Base-by-base conservation (phyloP, 2,329 filamentous ascomycete species). In the Chaetomiaceae sp. region DNA sequence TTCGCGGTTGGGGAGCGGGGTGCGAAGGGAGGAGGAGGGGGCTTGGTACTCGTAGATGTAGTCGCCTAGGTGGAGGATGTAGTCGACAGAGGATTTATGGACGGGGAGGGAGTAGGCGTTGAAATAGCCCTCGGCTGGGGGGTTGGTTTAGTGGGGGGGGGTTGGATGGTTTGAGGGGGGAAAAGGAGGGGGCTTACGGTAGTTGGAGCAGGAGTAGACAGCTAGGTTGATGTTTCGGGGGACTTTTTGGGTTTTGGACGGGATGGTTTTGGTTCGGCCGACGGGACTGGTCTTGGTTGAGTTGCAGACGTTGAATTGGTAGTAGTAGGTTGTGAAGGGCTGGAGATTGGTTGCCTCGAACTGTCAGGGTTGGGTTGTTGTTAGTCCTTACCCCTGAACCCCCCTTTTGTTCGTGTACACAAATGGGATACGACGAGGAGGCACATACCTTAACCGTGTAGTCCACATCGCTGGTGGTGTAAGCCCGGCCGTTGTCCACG, bases 391-490 rank as follows among this genome's bases (percentile, higher is more conserved):
- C 3, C 4, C 10, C 14, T 13, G 3, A 12, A n/a, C n/a, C n/a
- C n/a, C n/a, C n/a, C n/a, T n/a, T n/a, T n/a, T n/a, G n/a, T n/a
- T n/a, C n/a, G n/a, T n/a, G n/a, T n/a, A n/a, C n/a, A n/a, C n/a
- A n/a, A n/a, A n/a, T n/a, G 5, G 14, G 12, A 31, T 7, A 16
- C 10, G 4, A 35, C 13, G 10, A 4, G 33, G n/a, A 27, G 19
- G 13, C 25, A 31, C 14, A n/a, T n/a, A 49, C 81, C 73, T 88
- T 88, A 53, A 89, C 71, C 0, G 86, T 89, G 63, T 83, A 90
- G 62, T 90, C 86, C 42, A 89, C 79, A 62, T 89, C 86, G 1
- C 79, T 85, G 31, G 77, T 86, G 0, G 86, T 89, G 62, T 82
- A 87, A 1, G 76, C 83, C 31, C 68, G 77, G 5, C 86, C 86